phyloP scores from a whole-genome alignment of 345 rosid species.

The thale cress (Arabidopsis thaliana) region DNA sequence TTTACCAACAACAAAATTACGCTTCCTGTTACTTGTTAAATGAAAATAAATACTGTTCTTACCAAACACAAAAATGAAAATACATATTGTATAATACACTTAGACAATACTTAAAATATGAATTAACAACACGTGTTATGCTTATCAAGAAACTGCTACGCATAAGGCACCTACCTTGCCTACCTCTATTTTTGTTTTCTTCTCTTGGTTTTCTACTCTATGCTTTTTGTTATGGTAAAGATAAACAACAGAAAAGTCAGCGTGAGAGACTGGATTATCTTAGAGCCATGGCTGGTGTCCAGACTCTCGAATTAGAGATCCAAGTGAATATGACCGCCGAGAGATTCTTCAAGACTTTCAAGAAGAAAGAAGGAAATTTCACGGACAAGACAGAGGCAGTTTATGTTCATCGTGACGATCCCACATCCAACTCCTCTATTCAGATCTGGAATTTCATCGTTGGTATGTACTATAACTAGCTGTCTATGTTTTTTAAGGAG shows the following conservation, averaged over 20 bases:
- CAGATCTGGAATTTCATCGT: slow-evolving; percentile 37
- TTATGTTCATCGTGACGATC: slow-evolving; percentile 33
- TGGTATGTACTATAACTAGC: slow-evolving; percentile 1
- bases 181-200: not conserved
- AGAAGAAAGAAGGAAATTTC: slow-evolving; percentile 35
- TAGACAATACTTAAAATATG: too few species aligned
- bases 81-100: too few species aligned
- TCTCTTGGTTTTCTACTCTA: not conserved
- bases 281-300: slow-evolving; percentile 16
- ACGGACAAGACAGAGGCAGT: slow-evolving; percentile 38
- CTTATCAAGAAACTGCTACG: not conserved
- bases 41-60: too few species aligned
- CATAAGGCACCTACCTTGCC: not conserved
- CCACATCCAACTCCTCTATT: slow-evolving; percentile 27
- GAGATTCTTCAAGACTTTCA: slow-evolving; percentile 34
- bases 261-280: not conserved
- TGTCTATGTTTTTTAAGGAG: not conserved
- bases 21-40: too few species aligned
- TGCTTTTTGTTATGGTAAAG: not conserved
- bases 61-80: too few species aligned
- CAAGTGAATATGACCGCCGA: slow-evolving; percentile 39
- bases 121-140: not conserved
- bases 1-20: too few species aligned
- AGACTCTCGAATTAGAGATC: slow-evolving; percentile 34
- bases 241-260: not conserved